Evolutionary conservation across 78 protist species (phyloP), one percentile per base, ranked within the genome.

Genomic region (Mastigamoeba balamuthi): DNA sequence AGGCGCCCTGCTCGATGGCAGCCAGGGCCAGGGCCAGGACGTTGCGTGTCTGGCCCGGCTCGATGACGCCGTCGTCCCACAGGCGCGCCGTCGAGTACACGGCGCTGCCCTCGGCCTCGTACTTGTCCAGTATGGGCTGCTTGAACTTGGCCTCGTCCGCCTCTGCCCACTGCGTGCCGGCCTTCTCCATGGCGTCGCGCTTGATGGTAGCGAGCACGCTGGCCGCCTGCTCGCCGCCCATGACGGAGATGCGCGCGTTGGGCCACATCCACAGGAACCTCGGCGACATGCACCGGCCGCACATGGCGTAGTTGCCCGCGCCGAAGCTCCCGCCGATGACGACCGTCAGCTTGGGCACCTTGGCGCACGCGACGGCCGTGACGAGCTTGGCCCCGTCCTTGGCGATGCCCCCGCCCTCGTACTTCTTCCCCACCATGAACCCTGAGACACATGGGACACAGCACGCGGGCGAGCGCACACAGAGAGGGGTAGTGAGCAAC

Each of bases 241-340:
- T 95, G 63, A 95, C 98, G 67, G 88, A 68, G 65, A 95, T 94
- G 37, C 90, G 80, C 3, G 97, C 80, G 73, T 95, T 94, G 40
- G 98, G 98, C 97, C 97, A 94, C 97, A 92, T 92, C 81, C 66
- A 95, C 77, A 95, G 3, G 91, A 94, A 91, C 29, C 95, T 86
- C 29, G 97, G 97, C 33, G 79, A 69, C 75, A 70, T 82, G 28
- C 94, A 83, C 25, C 97, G 84, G 42, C 98, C 98, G 80, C 98
- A 95, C 98, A 95, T 95, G 66, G 96, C 98, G 74, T 95, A 95
- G 76, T 95, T 95, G 40, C 98, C 98, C 8, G 97, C 98, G 35
- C 98, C 98, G 72, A 92, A 95, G 74, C 87, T 74, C 38, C 98
- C 98, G 29, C 98, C 98, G 53, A 89, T 72, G 72, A 95, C 41